These are phyloP conservation scores for Rubroshorea leprosula DNA, from an alignment of 345 rosid genomes.

Conservation along the genomic window DNA sequence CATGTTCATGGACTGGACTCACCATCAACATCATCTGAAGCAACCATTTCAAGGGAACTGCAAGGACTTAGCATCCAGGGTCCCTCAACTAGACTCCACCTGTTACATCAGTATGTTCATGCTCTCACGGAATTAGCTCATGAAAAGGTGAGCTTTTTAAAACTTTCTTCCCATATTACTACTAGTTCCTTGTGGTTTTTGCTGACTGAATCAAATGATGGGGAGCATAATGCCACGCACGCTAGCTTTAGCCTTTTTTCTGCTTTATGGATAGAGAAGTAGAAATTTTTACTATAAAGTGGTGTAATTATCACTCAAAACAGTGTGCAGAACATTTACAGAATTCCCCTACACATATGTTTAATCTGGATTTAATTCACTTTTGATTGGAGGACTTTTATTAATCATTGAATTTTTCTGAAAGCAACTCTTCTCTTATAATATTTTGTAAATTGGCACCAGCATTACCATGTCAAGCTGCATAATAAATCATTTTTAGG, in stretches of 20 bases:
- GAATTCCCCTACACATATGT: too few relatives aligned
- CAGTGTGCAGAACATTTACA: too few relatives aligned
- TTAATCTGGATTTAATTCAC: too few relatives aligned
- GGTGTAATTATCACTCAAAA: too few relatives aligned
- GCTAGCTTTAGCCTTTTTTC: background rate
- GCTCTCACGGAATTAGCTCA: constrained; percentile 51
- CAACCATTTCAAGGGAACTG: constrained; percentile 39
- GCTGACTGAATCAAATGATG: background rate
- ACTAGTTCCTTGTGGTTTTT: background rate
- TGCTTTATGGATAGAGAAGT: background rate
- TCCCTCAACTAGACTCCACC: constrained; percentile 56
- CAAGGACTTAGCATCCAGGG: constrained; percentile 42
- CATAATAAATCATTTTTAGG: too few relatives aligned
- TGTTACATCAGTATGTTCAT: constrained; percentile 46
- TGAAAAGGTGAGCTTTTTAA: constrained; percentile 50
- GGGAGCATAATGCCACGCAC: background rate
- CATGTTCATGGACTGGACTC: constrained; percentile 27
- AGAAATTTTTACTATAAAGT: background rate
- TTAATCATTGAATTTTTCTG: too few relatives aligned
- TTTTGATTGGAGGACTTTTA: too few relatives aligned
- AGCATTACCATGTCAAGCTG: too few relatives aligned
- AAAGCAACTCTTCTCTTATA: too few relatives aligned
- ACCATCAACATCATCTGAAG: constrained; percentile 24
- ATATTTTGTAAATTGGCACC: too few relatives aligned
- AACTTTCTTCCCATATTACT: background rate